Base-by-base conservation (phyloP, 148 eudicot genomes). In the Rhododendron williamsianum region DNA sequence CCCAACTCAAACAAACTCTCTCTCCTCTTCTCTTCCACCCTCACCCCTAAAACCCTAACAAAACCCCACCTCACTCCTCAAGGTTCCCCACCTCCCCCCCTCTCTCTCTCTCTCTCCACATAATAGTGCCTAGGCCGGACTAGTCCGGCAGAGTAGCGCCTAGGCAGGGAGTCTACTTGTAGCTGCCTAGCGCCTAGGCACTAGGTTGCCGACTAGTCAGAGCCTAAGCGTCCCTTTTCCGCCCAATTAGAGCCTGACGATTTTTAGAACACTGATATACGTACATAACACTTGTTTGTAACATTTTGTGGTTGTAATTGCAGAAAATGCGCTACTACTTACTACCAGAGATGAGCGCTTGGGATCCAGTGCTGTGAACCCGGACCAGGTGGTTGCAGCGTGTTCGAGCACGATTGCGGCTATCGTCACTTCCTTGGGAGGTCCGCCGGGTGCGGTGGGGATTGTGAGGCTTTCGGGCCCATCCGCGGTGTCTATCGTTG, bases 381-480 rank as follows among this genome's bases (percentile, higher is more conserved):
- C 48, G 46, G 88, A 90, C 81, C 90, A 65, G 45, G 73, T 69
- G 43, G 67, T 60, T 81, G 79, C 74, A 38, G 67, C 36, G 4
- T 82, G 80, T 65, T 83, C 91, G 12, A 90, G 91, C 82, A 97
- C 99, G 8, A 95, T 97, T 90, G 99, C 95, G 9, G 98, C 99
- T 81, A 97, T 97, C 85, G 99, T 97, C 65, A 97, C 99, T 81
- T 93, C 98, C 43, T 63, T 97, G 67, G 98, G 98, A 38, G 98
- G 99, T 5, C 93, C 94, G 10, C 92, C 99, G 43, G 93, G 90
- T 35, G 98, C 99, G n/a, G 99, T 97, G 78, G 99, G 99, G 74
- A 94, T 97, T 48, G 98, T 97, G 10, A 77, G 99, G 78, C 82
- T 97, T 85, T 97, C 99, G 0, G 99, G 99, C n/a, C 94, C 99